Conservation (phyloP, 1,284 basidiomycete species). For the Schizophyllum commune region DNA sequence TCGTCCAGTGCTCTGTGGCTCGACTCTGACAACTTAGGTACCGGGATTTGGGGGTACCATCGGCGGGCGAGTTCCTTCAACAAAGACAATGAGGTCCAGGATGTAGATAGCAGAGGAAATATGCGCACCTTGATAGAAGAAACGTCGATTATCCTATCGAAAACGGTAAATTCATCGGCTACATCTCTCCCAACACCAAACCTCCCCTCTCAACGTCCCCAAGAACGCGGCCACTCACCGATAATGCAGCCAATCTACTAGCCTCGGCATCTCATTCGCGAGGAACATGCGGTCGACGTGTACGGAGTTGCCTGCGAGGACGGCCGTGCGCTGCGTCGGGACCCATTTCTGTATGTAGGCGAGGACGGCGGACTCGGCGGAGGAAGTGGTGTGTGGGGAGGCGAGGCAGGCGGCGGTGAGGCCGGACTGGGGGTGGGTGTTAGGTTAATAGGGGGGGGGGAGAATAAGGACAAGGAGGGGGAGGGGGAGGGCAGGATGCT, state of each 20-base stretch:
- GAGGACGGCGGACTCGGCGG: constrained; percentile 52
- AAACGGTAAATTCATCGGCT: background rate
- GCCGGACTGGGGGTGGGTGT: constrained; percentile 47
- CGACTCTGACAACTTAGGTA: constrained; percentile 26
- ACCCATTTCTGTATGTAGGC: constrained; percentile 71
- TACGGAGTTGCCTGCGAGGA: constrained; percentile 77
- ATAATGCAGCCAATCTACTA: constrained; percentile 72
- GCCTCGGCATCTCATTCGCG: constrained; percentile 65
- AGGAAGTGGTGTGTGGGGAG: constrained; percentile 47
- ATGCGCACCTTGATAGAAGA: constrained; percentile 66
- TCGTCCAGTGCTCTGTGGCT: constrained; percentile 68
- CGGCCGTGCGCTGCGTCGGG: constrained; percentile 48
- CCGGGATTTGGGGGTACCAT: constrained; percentile 50
- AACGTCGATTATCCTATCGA: constrained; percentile 58
- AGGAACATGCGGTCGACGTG: constrained; percentile 74
- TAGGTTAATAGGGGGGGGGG: background rate
- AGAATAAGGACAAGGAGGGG: background rate
- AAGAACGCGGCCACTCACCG: too few species aligned
- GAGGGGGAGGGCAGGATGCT: constrained; percentile 14
- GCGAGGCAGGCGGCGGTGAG: constrained; percentile 60
- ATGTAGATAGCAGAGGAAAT: too few species aligned
- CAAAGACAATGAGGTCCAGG: background rate
- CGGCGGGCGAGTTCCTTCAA: constrained; percentile 56
- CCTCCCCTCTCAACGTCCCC: too few species aligned
- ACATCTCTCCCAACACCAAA: constrained; percentile 1